phyloP scores from a whole-genome alignment of 2,329 filamentous ascomycete species.

The Parastagonospora nodorum region DNA sequence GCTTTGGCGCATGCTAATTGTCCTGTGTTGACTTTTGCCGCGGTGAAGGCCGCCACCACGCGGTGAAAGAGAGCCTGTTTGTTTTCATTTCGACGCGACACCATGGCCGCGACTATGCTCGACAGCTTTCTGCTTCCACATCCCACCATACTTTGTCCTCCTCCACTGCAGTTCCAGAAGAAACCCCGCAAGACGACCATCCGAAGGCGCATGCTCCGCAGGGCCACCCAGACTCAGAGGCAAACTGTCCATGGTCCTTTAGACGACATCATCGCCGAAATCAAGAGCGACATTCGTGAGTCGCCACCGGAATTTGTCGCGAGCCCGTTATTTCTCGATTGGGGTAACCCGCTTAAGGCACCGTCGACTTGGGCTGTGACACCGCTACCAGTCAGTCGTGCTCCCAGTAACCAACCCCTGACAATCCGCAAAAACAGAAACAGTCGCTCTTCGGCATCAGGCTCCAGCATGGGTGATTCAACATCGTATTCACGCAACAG shows the following conservation, averaged over 20 bases:
- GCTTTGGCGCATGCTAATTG: no score
- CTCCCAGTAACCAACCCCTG: conserved; percentile 37
- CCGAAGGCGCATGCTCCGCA: conserved; percentile 29
- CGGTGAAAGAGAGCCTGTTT: conserved; percentile 8
- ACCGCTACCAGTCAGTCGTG: conserved; percentile 36
- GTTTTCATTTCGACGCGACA: conserved; percentile 9
- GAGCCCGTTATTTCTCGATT: conserved; percentile 16
- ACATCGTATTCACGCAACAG: conserved; percentile 17
- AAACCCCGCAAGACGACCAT: conserved; percentile 34
- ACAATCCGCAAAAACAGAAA: conserved; percentile 40
- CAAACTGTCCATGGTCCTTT: conserved; percentile 27
- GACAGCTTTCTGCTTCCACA: conserved; percentile 14
- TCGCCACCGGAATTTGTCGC: conserved; percentile 18
- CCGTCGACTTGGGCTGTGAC: conserved; percentile 27
- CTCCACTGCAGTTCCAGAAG: conserved; percentile 38
- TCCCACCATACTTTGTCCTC: conserved; percentile 24
- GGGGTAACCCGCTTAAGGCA: conserved; percentile 21
- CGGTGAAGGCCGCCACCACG: conserved; percentile 12
- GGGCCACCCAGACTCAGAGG: conserved; percentile 17
- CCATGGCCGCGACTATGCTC: conserved; percentile 18
- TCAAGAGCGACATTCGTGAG: conserved; percentile 35
- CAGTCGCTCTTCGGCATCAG: conserved; percentile 35
- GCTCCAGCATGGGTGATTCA: conserved; percentile 23
- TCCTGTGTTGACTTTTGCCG: background rate
- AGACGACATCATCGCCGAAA: conserved; percentile 44